A percentile compares a stretch with the other conserved stretches of the same genome.
Conservation (phyloP, 495 filamentous ascomycete species). For the Venustampulla echinocandica region DNA sequence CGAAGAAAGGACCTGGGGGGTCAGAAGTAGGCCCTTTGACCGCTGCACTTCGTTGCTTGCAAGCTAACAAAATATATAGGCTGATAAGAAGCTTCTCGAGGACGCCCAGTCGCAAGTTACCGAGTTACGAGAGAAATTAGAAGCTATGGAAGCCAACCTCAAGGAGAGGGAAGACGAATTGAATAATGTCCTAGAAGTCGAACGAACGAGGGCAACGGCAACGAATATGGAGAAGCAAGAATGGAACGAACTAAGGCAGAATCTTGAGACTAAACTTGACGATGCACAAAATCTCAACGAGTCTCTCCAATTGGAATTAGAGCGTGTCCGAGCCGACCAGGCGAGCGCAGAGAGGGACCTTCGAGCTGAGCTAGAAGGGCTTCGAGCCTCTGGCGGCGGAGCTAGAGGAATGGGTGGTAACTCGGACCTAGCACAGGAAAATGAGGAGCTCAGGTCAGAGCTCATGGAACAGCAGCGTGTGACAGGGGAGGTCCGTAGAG, state of each 20-base stretch:
- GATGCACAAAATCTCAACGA: conserved; percentile 71
- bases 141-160: conserved; percentile 55
- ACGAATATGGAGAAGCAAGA: conserved; percentile 53
- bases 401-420: conserved; percentile 32
- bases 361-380: conserved; percentile 53
- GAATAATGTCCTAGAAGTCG: conserved; percentile 30
- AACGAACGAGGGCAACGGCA: conserved; percentile 33
- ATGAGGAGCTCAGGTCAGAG: conserved; percentile 61
- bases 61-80: conserved; percentile 28
- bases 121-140: conserved; percentile 64
- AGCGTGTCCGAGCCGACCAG: conserved; percentile 60
- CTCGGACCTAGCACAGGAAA: conserved; percentile 58
- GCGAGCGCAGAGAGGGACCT: conserved; percentile 53
- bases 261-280: conserved; percentile 69
- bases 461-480: conserved; percentile 67
- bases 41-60: background rate
- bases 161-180: conserved; percentile 44
- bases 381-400: conserved; percentile 25
- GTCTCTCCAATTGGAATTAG: conserved; percentile 67
- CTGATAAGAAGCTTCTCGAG: conserved; percentile 60
- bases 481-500: conserved; percentile 80
- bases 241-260: conserved; percentile 64
- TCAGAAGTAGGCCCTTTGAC: conserved; percentile 38
- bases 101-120: conserved; percentile 73
- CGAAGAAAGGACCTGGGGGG: conserved; percentile 47